These are phyloP conservation scores for Botrytis deweyae DNA, from an alignment of 2,329 filamentous ascomycete species.

Conservation along the genomic window DNA sequence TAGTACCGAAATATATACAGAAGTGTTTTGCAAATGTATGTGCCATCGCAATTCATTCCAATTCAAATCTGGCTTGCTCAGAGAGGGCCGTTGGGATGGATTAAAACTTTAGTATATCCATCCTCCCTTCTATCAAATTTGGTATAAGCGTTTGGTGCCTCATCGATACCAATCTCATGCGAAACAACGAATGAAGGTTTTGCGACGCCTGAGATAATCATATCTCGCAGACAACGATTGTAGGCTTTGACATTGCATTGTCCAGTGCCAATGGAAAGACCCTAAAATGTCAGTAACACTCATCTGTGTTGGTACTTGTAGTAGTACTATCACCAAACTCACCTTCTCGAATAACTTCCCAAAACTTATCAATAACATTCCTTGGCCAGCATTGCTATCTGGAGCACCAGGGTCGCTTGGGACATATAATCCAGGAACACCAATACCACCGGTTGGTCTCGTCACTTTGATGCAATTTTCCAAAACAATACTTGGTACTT, in stretches of 20 bases:
- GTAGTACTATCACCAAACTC: constrained; percentile 18
- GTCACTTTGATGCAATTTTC: constrained; percentile 37
- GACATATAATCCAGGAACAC: constrained; percentile 40
- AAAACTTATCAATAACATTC: constrained; percentile 63
- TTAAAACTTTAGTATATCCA: constrained; percentile 15
- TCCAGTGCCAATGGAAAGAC: constrained; percentile 58
- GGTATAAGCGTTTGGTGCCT: constrained; percentile 59
- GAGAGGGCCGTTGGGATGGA: constrained; percentile 10
- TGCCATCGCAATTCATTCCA: background rate
- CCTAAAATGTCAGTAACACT: constrained; percentile 42
- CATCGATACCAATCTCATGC: constrained; percentile 62
- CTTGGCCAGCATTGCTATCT: constrained; percentile 59
- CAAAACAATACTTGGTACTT: constrained; percentile 56
- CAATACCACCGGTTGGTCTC: constrained; percentile 36
- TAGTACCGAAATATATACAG: background rate
- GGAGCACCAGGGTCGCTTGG: constrained; percentile 59
- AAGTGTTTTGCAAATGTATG: background rate
- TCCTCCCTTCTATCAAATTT: constrained; percentile 63
- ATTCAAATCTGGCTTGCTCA: constrained; percentile 32
- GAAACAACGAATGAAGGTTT: constrained; percentile 67
- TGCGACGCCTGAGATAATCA: constrained; percentile 63
- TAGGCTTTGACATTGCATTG: constrained; percentile 70
- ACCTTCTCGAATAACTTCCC: constrained; percentile 69
- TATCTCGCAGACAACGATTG: constrained; percentile 63
- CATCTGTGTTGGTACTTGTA: background rate